Evolutionary conservation across 345 rosid species (phyloP), one percentile per base, ranked within the genome.

Genomic region (Aegle marmelos): DNA sequence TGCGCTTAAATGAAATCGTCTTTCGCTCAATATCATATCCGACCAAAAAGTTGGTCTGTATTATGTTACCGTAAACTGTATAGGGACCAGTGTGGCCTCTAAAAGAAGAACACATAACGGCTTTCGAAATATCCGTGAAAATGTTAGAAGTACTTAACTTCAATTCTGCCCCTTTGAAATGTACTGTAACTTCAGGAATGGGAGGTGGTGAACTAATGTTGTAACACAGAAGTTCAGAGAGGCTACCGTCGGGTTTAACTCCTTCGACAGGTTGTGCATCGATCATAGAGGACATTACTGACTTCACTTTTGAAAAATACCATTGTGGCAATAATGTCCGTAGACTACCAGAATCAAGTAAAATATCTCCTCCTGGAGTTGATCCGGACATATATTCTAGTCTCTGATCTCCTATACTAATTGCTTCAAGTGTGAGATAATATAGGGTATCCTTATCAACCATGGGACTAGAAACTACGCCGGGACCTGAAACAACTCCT

Each of bases 311-410:
- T 7, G 67, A 14, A 65, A 62, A 80, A 48, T 81, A 86, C 6
- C 70, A 79, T 0, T 41, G 22, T 0, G 89, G 91, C 0, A 87
- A 64, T 1, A 90, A 5, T 0, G 93, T 92, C 36, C 81, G 48
- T 2, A 94, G 87, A 9, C 88, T 88, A 6, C 98, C 92, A 0
- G 93, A 90, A 72, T 93, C 96, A 28, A 90, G 83, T 53, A 91
- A 84, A 31, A 88, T 89, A 85, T 90, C 87, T 5, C 91, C 94
- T 2, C 63, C 48, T 10, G 25, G n/a, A 10, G 24, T 9, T 48
- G 54, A 48, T 48, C 21, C 5, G 4, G 19, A 13, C 5, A 48
- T 3, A 48, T 13, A 13, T 48, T 4, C 54, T 9, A 89, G 71
- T 74, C 71, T 83, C 9, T 62, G 41, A 24, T 27, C 45, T 8